phyloP scores from a whole-genome alignment of 129 eudicot species.

The Centaurea solstitialis region DNA sequence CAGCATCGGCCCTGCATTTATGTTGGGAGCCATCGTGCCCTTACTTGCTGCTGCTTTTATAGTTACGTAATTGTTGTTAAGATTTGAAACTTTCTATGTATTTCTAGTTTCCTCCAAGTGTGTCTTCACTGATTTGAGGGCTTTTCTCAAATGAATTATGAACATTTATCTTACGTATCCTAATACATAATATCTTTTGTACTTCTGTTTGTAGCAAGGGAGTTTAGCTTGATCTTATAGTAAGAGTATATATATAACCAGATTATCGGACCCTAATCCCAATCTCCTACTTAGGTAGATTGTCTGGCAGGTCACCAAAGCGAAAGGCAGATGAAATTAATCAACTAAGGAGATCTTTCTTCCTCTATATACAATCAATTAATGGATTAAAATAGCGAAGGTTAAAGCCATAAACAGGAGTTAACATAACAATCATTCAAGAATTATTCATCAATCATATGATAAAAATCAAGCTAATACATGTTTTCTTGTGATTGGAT shows the following conservation, averaged over 20 bases:
- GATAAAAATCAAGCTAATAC: too few relatives aligned
- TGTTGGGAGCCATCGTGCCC: slow-evolving; percentile 37
- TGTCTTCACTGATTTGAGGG: not conserved
- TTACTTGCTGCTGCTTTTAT: slow-evolving; percentile 41
- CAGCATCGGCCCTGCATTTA: slow-evolving; percentile 43
- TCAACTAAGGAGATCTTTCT: too few relatives aligned
- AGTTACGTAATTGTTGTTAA: slow-evolving; percentile 2
- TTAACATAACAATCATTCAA: too few relatives aligned
- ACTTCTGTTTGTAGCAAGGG: not conserved
- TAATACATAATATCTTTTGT: not conserved
- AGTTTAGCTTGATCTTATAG: not conserved
- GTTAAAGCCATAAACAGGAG: too few relatives aligned
- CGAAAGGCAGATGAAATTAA: too few relatives aligned
- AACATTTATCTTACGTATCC: not conserved
- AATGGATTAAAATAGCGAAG: too few relatives aligned
- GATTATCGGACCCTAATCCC: not conserved
- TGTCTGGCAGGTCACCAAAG: too few relatives aligned
- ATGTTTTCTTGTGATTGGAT: not conserved
- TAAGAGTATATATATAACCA: not conserved
- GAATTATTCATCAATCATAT: too few relatives aligned
- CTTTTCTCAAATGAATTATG: not conserved
- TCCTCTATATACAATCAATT: too few relatives aligned
- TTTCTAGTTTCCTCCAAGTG: not conserved
- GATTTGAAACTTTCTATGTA: not conserved
- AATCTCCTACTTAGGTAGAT: too few relatives aligned